Conservation (phyloP, 257 asterid genomes). For the Ocimum tenuiflorum region DNA sequence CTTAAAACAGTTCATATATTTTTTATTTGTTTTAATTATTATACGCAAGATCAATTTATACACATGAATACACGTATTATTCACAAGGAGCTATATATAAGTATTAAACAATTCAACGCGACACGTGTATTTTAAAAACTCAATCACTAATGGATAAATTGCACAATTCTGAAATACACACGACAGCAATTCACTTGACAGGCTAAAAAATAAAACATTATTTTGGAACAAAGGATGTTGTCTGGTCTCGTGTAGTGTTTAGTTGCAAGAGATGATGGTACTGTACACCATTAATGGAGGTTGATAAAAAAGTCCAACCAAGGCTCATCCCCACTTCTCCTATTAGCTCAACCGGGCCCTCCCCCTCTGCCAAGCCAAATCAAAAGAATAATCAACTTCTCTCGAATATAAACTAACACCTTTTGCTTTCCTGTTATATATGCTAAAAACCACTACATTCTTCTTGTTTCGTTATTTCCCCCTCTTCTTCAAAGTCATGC, state of each 20-base stretch:
- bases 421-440: background rate
- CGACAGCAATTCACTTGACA: no score
- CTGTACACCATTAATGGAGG: conserved; percentile 19
- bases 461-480: background rate
- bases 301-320: conserved; percentile 28
- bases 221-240: background rate
- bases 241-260: no score
- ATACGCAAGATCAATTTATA: no score
- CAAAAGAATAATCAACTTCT: background rate
- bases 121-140: no score
- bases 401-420: background rate
- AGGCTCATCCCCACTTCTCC: conserved; percentile 18
- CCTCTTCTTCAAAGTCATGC: conserved; percentile 5
- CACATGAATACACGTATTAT: no score
- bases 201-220: no score
- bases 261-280: background rate
- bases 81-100: no score
- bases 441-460: background rate
- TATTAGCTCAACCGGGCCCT: conserved; percentile 27
- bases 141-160: no score
- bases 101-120: no score
- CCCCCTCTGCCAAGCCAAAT: background rate
- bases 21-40: no score
- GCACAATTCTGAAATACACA: no score
- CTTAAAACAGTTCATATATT: no score